phyloP scores from a whole-genome alignment of 2,329 filamentous ascomycete species.

The Lachnellula arida region DNA sequence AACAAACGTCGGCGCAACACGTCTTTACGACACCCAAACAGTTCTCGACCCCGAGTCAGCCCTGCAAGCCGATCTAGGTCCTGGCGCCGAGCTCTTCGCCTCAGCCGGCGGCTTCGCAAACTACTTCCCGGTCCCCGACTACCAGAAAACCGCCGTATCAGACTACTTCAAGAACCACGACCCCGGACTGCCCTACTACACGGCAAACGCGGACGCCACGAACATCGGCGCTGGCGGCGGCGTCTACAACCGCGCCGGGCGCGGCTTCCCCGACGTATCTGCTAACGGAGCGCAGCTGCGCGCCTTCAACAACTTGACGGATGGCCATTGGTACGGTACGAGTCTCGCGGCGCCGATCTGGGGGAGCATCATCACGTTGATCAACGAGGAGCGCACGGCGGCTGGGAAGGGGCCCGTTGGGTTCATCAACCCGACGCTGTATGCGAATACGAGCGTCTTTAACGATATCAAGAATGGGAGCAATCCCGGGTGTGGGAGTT shows the following conservation, averaged over 20 bases:
- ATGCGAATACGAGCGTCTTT: slow-evolving; percentile 25
- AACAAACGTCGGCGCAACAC: slow-evolving; percentile 49
- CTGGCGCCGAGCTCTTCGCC: slow-evolving; percentile 57
- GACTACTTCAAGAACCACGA: slow-evolving; percentile 25
- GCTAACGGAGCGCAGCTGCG: slow-evolving; percentile 38
- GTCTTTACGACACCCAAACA: slow-evolving; percentile 36
- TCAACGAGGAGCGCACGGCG: slow-evolving; percentile 37
- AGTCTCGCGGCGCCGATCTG: slow-evolving; percentile 40
- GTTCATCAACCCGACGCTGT: slow-evolving; percentile 35
- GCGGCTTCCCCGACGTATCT: slow-evolving; percentile 46
- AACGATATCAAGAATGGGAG: slow-evolving; percentile 33
- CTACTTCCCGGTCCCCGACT: slow-evolving; percentile 44
- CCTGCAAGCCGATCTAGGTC: slow-evolving; percentile 28
- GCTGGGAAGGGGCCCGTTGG: slow-evolving; percentile 34
- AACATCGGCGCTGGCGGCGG: slow-evolving; percentile 37
- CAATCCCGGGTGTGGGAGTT: slow-evolving; percentile 31
- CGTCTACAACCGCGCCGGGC: slow-evolving; percentile 41
- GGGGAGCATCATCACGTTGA: slow-evolving; percentile 39
- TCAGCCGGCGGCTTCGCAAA: slow-evolving; percentile 68
- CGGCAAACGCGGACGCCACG: slow-evolving; percentile 8
- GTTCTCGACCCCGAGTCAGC: slow-evolving; percentile 37
- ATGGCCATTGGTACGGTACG: slow-evolving; percentile 45
- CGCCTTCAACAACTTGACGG: slow-evolving; percentile 38
- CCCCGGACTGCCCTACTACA: slow-evolving; percentile 20
- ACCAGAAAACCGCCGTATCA: slow-evolving; percentile 36